Base-by-base conservation (phyloP, 1,284 basidiomycete genomes). In the Peniophora sp. region DNA sequence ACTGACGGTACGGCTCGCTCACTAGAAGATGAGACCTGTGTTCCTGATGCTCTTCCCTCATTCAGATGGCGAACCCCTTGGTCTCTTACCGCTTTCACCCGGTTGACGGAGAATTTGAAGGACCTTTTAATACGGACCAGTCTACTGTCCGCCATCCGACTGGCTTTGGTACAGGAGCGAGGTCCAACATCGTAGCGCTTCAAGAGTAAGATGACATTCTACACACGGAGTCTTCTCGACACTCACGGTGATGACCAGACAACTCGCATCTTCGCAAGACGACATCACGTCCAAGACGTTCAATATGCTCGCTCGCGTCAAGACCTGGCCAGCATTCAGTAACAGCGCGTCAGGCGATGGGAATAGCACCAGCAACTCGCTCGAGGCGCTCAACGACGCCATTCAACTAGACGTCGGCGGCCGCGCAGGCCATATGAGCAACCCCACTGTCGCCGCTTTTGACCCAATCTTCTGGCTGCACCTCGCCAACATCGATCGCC, bases 401-500 rank as follows among this genome's bases (percentile, higher is more conserved):
- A 68, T 78, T 17, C 75, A 78, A 50, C 64, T 41, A 16, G 56
- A 65, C 24, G 64, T 70, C 17, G 71, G 71, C 39, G 39, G 39
- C 39, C 69, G 73, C 0, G 63, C 58, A 39, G 75, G 75, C 10
- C 71, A 77, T 19, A 77, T 79, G 75, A 53, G 58, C 17, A 61
- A 70, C 52, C 62, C 68, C 11, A 50, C 54, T 2, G 59, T 64
- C 14, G 73, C 72, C 22, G 75, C 64, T 1, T 72, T 74, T 53
- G 75, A 77, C 55, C 74, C 73, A 1, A 70, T 75, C 50, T 77
- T 77, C 63, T 77, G 63, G 58, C 57, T 77, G 53, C 74, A 75
- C 53, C 75, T 76, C 55, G 55, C 59, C 47, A 72, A 76, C 45
- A 69, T 74, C 22, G 75, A 77, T 53, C 68, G 75, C 16, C 12